Conservation (phyloP, 257 asterid species). For the Gentiana macrophylla region DNA sequence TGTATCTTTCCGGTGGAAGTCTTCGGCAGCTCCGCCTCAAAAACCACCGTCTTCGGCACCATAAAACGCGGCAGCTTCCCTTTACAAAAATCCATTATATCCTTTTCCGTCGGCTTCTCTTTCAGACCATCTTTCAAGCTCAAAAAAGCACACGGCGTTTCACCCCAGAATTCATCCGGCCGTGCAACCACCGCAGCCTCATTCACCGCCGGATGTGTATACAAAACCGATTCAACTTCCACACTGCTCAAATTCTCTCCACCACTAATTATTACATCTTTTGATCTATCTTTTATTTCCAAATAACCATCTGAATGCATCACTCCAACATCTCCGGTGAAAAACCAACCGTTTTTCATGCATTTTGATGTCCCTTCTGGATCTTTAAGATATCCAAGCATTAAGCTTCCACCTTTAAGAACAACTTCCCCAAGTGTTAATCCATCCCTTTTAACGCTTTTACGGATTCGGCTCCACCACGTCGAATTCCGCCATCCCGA, state of each 20-base stretch:
- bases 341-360: constrained; percentile 63
- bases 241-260: constrained; percentile 87
- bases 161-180: constrained; percentile 78
- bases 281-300: constrained; percentile 68
- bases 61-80: constrained; percentile 45
- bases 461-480: constrained; percentile 36
- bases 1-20: constrained; percentile 77
- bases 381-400: constrained; percentile 66
- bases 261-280: constrained; percentile 73
- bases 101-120: constrained; percentile 38
- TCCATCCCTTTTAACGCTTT: constrained; percentile 46
- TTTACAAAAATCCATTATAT: constrained; percentile 39
- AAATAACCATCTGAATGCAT: constrained; percentile 73
- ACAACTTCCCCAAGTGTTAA: constrained; percentile 48
- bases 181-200: constrained; percentile 87
- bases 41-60: constrained; percentile 67
- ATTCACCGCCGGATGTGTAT: constrained; percentile 58
- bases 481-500: constrained; percentile 42
- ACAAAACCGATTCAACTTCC: constrained; percentile 66
- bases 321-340: constrained; percentile 75
- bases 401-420: constrained; percentile 37
- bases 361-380: constrained; percentile 39
- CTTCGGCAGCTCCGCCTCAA: constrained; percentile 59
- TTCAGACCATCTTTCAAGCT: constrained; percentile 40
- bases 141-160: constrained; percentile 73